phyloP scores from a whole-genome alignment of 2,329 filamentous ascomycete species.

The Aspergillus sergii region DNA sequence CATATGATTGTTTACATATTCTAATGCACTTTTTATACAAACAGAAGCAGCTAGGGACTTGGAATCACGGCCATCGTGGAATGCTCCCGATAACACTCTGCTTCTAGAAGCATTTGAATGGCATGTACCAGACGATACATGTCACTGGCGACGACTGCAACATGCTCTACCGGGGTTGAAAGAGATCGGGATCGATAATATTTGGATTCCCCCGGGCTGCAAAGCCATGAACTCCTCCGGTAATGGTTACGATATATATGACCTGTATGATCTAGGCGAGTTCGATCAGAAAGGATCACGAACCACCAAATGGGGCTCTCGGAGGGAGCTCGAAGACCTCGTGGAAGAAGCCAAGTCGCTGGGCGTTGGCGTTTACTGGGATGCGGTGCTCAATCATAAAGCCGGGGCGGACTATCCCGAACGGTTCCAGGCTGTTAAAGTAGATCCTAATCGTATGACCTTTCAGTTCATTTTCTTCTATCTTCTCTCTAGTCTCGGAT shows the following conservation, averaged over 20 bases:
- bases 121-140: slow-evolving; percentile 64
- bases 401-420: slow-evolving; percentile 69
- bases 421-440: slow-evolving; percentile 63
- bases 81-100: slow-evolving; percentile 42
- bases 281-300: slow-evolving; percentile 69
- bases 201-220: slow-evolving; percentile 73
- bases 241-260: slow-evolving; percentile 72
- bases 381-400: slow-evolving; percentile 73
- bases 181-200: slow-evolving; percentile 61
- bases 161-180: slow-evolving; percentile 57
- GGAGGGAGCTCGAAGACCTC: slow-evolving; percentile 61
- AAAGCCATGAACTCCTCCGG: slow-evolving; percentile 64
- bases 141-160: slow-evolving; percentile 64
- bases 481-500: neutral
- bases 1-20: neutral
- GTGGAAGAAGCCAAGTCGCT: slow-evolving; percentile 53
- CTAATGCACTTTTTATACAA: neutral
- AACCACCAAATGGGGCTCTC: slow-evolving; percentile 70
- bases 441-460: slow-evolving; percentile 54
- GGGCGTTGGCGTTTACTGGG: slow-evolving; percentile 65
- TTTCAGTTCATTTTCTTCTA: neutral
- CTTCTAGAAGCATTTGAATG: slow-evolving; percentile 75
- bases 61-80: slow-evolving; percentile 35
- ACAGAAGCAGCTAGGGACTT: slow-evolving; percentile 27
- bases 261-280: slow-evolving; percentile 71